These are phyloP conservation scores for Phytophthora agathidicida DNA, from an alignment of 352 stramenopile genomes.

Conservation along the genomic window DNA sequence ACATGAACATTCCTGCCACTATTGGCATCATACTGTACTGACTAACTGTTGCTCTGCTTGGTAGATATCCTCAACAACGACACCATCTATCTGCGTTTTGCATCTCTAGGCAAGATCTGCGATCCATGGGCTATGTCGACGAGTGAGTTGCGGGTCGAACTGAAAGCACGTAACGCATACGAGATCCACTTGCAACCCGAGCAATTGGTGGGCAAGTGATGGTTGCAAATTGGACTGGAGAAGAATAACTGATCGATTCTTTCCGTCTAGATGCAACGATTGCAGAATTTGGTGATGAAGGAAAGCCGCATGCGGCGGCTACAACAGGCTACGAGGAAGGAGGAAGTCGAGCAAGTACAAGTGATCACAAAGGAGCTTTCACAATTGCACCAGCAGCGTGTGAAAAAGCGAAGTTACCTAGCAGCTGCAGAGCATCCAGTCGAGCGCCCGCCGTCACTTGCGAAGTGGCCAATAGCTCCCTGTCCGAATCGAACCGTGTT, in stretches of 20 bases:
- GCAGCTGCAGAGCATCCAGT: conserved; percentile 15
- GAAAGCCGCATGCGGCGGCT: conserved; percentile 73
- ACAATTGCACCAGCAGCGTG: conserved; percentile 32
- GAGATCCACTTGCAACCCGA: conserved; percentile 69
- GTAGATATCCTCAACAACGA: conserved; percentile 73
- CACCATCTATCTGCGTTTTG: conserved; percentile 75
- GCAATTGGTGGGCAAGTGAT: conserved; percentile 55
- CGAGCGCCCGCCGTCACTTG: conserved; percentile 51
- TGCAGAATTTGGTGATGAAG: conserved; percentile 63
- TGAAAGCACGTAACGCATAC: conserved; percentile 65
- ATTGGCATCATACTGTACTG: too few relatives aligned
- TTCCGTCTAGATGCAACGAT: conserved; percentile 53
- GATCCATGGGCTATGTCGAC: conserved; percentile 82
- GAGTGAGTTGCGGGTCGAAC: conserved; percentile 66
- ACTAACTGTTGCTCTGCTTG: neutral
- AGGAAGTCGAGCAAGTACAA: conserved; percentile 51
- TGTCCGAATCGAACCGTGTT: conserved; percentile 69
- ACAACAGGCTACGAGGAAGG: conserved; percentile 65
- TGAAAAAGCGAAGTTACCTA: conserved; percentile 22
- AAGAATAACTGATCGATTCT: too few relatives aligned
- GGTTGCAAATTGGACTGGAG: too few relatives aligned
- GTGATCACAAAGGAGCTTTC: conserved; percentile 64
- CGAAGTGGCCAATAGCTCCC: conserved; percentile 58
- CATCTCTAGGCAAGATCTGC: conserved; percentile 64
- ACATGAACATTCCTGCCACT: neutral